Percentiles rank a stretch among this genome's conserved stretches.
phyloP scores from a whole-genome alignment of 768 basidiomycete species.

The Kwoniella heveanensis region DNA sequence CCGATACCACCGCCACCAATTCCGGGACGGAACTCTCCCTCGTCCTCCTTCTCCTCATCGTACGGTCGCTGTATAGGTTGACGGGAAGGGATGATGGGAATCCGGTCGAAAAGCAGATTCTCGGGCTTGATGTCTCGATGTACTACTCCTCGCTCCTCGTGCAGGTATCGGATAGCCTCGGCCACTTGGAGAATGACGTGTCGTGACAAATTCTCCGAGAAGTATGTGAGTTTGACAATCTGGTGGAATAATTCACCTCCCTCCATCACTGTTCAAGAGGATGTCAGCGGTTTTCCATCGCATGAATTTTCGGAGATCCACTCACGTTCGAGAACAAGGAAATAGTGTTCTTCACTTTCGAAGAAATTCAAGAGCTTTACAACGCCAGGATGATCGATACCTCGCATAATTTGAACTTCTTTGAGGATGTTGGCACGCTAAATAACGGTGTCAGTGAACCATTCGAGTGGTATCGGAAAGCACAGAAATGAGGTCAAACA shows the following conservation, averaged over 20 bases:
- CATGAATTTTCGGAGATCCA: slow-evolving; percentile 27
- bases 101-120: slow-evolving; percentile 89
- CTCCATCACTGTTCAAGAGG: slow-evolving; percentile 73
- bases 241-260: slow-evolving; percentile 87
- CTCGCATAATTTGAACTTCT: slow-evolving; percentile 99
- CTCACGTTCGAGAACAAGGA: slow-evolving; percentile 86
- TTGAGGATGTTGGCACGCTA: slow-evolving; percentile 98
- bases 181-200: slow-evolving; percentile 94
- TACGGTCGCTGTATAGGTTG: slow-evolving; percentile 75
- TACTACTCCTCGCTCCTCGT: slow-evolving; percentile 96
- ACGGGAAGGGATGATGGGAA: slow-evolving; percentile 86
- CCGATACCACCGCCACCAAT: slow-evolving; percentile 97
- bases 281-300: neutral
- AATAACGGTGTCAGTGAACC: slow-evolving; percentile 6
- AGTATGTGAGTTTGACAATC: slow-evolving; percentile 92
- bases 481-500: too few species aligned
- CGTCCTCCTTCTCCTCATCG: slow-evolving; percentile 98
- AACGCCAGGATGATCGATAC: slow-evolving; percentile 85
- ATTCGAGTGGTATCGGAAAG: too few species aligned
- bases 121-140: slow-evolving; percentile 99
- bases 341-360: slow-evolving; percentile 91
- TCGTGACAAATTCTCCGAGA: slow-evolving; percentile 92
- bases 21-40: slow-evolving; percentile 90
- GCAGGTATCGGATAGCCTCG: slow-evolving; percentile 88
- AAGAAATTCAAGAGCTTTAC: slow-evolving; percentile 89